phyloP scores from a whole-genome alignment of 2,329 filamentous ascomycete genomes.

The Ascomycota sp. region DNA sequence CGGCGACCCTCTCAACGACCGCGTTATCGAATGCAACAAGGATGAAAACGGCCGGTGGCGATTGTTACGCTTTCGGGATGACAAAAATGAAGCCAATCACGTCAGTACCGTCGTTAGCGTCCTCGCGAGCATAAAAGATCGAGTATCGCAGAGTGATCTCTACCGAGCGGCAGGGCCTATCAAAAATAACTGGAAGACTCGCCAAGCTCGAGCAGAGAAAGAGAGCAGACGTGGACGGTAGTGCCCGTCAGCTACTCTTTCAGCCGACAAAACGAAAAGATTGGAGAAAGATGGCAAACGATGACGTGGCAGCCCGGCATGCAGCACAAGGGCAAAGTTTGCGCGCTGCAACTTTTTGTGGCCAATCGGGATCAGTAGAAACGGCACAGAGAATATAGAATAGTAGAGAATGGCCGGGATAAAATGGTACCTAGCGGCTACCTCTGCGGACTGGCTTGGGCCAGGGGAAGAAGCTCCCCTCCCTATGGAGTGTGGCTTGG shows the following conservation, averaged over 20 bases:
- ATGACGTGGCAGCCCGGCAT: too few species aligned
- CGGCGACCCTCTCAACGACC: slow-evolving; percentile 57
- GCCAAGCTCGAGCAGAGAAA: slow-evolving; percentile 16
- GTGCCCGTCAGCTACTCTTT: not conserved
- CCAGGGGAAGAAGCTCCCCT: too few species aligned
- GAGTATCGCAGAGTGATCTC: slow-evolving; percentile 66
- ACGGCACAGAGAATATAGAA: too few species aligned
- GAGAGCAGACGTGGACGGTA: slow-evolving; percentile 6
- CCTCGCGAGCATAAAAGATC: slow-evolving; percentile 72
- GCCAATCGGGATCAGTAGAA: too few species aligned
- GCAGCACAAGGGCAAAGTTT: too few species aligned
- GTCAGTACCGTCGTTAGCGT: slow-evolving; percentile 68
- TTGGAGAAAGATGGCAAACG: too few species aligned
- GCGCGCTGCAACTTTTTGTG: not conserved
- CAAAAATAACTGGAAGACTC: slow-evolving; percentile 59
- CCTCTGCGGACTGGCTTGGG: too few species aligned
- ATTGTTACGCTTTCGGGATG: slow-evolving; percentile 75
- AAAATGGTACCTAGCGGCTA: too few species aligned
- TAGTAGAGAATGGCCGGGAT: too few species aligned
- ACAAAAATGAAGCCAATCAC: slow-evolving; percentile 84
- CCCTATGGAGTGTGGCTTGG: too few species aligned
- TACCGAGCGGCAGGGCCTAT: slow-evolving; percentile 49
- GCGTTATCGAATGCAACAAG: slow-evolving; percentile 78
- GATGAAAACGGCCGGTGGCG: slow-evolving; percentile 62
- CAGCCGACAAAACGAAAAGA: too few species aligned